Evolutionary conservation across 2,329 filamentous ascomycete genomes (phyloP).

Genomic region (Graphium sp.): DNA sequence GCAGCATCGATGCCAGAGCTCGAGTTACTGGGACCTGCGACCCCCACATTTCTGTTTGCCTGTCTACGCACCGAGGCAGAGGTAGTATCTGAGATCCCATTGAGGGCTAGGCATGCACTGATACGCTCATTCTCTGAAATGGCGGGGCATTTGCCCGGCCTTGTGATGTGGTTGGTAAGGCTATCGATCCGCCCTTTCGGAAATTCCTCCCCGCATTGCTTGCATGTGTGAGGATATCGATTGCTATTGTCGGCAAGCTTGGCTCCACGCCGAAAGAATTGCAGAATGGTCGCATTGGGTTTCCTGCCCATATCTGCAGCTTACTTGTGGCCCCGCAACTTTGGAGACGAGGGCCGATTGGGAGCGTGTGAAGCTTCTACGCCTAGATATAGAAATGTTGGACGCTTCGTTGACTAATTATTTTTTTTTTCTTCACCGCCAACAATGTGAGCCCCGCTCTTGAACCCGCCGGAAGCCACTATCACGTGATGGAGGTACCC

Average conservation of each 20-base stretch:
- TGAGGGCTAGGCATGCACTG: conserved; percentile 55
- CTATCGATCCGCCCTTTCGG: conserved; percentile 79
- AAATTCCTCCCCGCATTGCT: conserved; percentile 73
- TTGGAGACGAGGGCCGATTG: neutral
- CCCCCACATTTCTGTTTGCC: conserved; percentile 9
- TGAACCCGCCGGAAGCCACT: too few species aligned
- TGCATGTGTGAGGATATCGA: conserved; percentile 83
- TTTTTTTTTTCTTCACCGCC: too few species aligned
- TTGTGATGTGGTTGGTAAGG: conserved; percentile 65
- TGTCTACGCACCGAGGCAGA: conserved; percentile 13
- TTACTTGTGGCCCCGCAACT: conserved; percentile 5
- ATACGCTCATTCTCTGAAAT: conserved; percentile 60
- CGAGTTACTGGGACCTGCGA: conserved; percentile 1
- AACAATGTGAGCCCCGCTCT: too few species aligned
- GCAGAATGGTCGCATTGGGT: conserved; percentile 69
- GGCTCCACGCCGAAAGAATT: conserved; percentile 74
- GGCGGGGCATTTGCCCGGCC: conserved; percentile 55
- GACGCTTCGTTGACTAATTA: too few species aligned
- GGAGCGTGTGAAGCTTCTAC: too few species aligned
- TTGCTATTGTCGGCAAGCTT: conserved; percentile 85
- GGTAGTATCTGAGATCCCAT: conserved; percentile 44
- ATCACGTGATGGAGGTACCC: too few species aligned
- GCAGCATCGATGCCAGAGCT: neutral
- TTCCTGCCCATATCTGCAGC: conserved; percentile 84
- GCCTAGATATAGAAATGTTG: too few species aligned